A percentile compares a stretch with the other conserved stretches of the same genome.
phyloP scores from a whole-genome alignment of 2,329 filamentous ascomycete species.

The Epichloe glyceriae region DNA sequence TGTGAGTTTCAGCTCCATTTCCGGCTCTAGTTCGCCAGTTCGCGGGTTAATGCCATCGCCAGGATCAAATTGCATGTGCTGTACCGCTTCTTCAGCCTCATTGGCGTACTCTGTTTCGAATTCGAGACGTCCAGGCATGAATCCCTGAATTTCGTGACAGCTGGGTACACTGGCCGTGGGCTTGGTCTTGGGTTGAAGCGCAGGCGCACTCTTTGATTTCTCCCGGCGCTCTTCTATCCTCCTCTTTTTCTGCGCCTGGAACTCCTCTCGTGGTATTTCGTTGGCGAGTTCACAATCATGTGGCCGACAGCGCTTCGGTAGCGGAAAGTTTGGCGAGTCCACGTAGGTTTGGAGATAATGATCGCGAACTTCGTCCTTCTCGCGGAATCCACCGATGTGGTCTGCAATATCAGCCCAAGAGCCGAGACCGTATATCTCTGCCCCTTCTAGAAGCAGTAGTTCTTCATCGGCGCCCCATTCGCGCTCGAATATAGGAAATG shows the following conservation, averaged over 20 bases:
- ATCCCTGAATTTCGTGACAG: constrained; percentile 96
- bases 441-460: constrained; percentile 80
- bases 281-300: constrained; percentile 67
- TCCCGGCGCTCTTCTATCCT: constrained; percentile 88
- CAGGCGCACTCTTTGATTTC: constrained; percentile 68
- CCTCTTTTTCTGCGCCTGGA: constrained; percentile 83
- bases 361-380: constrained; percentile 89
- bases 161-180: constrained; percentile 89
- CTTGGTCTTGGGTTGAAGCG: constrained; percentile 83
- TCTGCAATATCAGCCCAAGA: constrained; percentile 98
- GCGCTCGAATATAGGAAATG: constrained; percentile 85
- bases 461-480: constrained; percentile 98
- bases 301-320: constrained; percentile 77
- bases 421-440: constrained; percentile 88
- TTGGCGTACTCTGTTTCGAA: constrained; percentile 98
- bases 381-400: constrained; percentile 89
- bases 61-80: constrained; percentile 96
- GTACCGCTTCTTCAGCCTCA: constrained; percentile 93
- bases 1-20: constrained; percentile 94
- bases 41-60: constrained; percentile 80
- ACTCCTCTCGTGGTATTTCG: constrained; percentile 76
- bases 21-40: constrained; percentile 79
- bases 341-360: constrained; percentile 88
- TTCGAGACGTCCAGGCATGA: constrained; percentile 93
- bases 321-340: constrained; percentile 68